Evolutionary conservation across 2,329 filamentous ascomycete species (phyloP), one percentile per base, ranked within the genome.

Genomic region (Colletotrichum abscissum): DNA sequence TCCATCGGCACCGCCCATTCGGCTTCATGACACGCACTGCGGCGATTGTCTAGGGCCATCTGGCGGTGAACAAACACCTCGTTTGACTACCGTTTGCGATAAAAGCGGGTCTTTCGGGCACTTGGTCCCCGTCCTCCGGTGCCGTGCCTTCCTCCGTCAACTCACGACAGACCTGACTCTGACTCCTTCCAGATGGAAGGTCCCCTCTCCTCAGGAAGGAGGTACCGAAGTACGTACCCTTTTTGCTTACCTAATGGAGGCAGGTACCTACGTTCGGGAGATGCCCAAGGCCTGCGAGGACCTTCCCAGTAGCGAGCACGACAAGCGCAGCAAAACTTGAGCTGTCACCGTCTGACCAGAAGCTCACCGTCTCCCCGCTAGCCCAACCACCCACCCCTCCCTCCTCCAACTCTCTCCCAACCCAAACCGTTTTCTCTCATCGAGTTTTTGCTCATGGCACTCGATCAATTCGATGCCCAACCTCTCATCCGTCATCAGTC

Each of bases 31-130:
- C 28, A 22, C 14, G 22, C 22, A 54, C 33, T 28, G 62, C 54
- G 46, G 67, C 60, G 9, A 54, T 60, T 65, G 59, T 52, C 35
- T 19, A 30, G 63, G 9, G 59, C 26, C 42, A 60, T 65, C 46
- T 73, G 55, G 70, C 70, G 70, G 70, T 73, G 70, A 73, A 62
- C 52, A 49, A 69, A 69, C n/a, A 58, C 30, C 26, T 38, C 69
- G 70, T 65, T 70, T 73, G 67, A 60, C 56, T 28, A 49, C 67
- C 67, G 67, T 73, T 73, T 65, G 49, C 56, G 22, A 59, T 57
- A 52, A 59, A 70, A 70, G 60, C 38, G 66, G 70, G 54, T 12
- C 70, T 22, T 30, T 22, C 60, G 54, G 55, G 58, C 52, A 52
- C 12, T 59, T 42, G 12, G 42, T n/a, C 33, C 54, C 60, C 62